Conservation (phyloP, 2,329 filamentous ascomycete species). For the Botryotinia narcissicola region DNA sequence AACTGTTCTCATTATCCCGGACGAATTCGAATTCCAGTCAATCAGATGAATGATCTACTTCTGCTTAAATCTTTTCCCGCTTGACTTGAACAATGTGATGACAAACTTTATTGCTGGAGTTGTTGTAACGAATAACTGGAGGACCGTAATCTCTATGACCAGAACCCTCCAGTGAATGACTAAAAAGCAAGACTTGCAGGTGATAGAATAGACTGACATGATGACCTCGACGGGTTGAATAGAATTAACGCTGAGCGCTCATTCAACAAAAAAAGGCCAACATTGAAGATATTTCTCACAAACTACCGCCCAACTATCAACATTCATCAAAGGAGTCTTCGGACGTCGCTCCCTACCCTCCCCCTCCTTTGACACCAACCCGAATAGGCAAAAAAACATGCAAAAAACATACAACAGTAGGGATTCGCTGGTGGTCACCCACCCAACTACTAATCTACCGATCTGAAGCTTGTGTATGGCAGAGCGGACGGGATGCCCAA, state of each 20-base stretch:
- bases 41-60: too few relatives aligned
- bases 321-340: not conserved
- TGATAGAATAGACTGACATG: too few relatives aligned
- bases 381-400: not conserved
- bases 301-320: not conserved
- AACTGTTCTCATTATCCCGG: too few relatives aligned
- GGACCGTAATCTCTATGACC: too few relatives aligned
- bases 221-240: too few relatives aligned
- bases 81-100: too few relatives aligned
- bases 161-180: too few relatives aligned
- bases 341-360: too few relatives aligned
- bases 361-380: not conserved
- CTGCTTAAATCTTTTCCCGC: too few relatives aligned
- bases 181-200: too few relatives aligned
- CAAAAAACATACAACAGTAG: not conserved
- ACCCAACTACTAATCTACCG: not conserved
- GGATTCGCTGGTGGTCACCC: not conserved
- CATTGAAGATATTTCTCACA: not conserved
- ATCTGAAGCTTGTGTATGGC: not conserved
- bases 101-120: too few relatives aligned
- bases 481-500: not conserved
- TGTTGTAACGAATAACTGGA: fast-evolving
- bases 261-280: not conserved
- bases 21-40: too few relatives aligned
- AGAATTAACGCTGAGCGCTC: not conserved